A percentile compares a stretch with the other conserved stretches of the same genome.
Conservation (phyloP, 1,284 basidiomycete genomes). For the Earliella scabrosa region DNA sequence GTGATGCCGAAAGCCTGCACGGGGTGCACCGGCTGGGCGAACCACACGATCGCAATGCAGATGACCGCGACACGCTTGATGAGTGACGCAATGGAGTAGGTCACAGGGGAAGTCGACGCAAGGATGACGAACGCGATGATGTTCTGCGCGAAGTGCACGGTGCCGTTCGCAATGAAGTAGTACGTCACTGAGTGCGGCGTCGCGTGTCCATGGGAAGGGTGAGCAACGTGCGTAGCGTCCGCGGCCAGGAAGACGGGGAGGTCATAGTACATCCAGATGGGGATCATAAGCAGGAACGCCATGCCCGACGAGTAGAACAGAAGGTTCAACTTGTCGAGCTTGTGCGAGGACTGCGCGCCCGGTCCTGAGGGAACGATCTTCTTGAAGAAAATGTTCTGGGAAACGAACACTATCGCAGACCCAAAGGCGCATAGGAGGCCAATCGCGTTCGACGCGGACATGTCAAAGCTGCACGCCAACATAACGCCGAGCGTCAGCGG, state of each 20-base stretch:
- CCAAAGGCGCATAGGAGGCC: slow-evolving; percentile 93
- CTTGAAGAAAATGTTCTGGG: slow-evolving; percentile 99
- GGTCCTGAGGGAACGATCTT: slow-evolving; percentile 88
- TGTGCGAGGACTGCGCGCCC: slow-evolving; percentile 58
- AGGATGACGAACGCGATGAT: slow-evolving; percentile 97
- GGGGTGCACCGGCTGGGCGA: slow-evolving; percentile 85
- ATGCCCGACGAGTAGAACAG: slow-evolving; percentile 94
- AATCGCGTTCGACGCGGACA: slow-evolving; percentile 82
- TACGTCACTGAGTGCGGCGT: slow-evolving; percentile 63
- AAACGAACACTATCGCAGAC: slow-evolving; percentile 95
- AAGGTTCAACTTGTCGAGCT: slow-evolving; percentile 97
- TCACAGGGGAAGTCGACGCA: slow-evolving; percentile 95
- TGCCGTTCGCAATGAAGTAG: slow-evolving; percentile 91
- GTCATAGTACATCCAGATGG: slow-evolving; percentile 91
- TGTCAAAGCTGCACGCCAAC: slow-evolving; percentile 94
- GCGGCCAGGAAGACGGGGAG: slow-evolving; percentile 65
- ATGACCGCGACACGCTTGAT: slow-evolving; percentile 99
- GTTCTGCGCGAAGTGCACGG: slow-evolving; percentile 96
- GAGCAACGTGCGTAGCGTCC: slow-evolving; percentile 44
- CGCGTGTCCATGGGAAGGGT: slow-evolving; percentile 47
- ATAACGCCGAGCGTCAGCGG: slow-evolving; percentile 96
- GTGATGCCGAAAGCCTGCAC: slow-evolving; percentile 89
- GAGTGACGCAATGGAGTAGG: slow-evolving; percentile 97
- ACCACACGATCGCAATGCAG: slow-evolving; percentile 97
- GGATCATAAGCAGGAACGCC: slow-evolving; percentile 94